Conservation (phyloP, 768 basidiomycete species). For the Mycena galopus region DNA sequence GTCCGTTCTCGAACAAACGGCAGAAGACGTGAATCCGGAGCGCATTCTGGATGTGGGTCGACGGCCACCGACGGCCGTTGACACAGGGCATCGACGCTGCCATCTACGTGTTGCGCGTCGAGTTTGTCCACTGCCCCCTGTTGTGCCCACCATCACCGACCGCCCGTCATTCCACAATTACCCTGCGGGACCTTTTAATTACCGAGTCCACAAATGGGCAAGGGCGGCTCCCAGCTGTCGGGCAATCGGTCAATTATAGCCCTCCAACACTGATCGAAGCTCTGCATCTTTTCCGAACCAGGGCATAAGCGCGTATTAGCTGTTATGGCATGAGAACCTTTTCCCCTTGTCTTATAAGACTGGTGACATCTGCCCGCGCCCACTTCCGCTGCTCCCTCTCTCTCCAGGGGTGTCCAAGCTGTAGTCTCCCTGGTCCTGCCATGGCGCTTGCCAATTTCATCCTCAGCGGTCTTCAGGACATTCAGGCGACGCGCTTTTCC, state of each 20-base stretch:
- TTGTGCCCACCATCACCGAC: constrained; percentile 18
- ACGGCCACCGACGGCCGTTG: too few relatives aligned
- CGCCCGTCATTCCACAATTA: constrained; percentile 1
- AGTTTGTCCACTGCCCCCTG: background rate
- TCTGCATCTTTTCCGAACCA: constrained; percentile 22
- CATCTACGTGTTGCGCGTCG: background rate
- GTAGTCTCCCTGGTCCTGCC: constrained; percentile 7
- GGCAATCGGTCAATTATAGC: background rate
- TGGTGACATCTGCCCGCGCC: constrained; percentile 16
- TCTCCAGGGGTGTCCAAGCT: constrained; percentile 30
- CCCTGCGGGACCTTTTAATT: constrained; percentile 14
- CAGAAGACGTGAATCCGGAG: background rate
- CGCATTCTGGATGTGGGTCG: constrained; percentile 16
- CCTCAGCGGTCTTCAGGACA: constrained; percentile 47
- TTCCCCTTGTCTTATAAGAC: constrained; percentile 8
- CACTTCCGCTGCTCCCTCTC: constrained; percentile 27
- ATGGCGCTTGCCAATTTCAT: constrained; percentile 36
- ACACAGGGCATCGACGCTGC: constrained; percentile 6
- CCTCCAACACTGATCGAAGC: constrained; percentile 1
- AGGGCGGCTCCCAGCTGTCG: background rate
- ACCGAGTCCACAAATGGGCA: constrained; percentile 13
- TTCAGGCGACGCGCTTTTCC: constrained; percentile 58
- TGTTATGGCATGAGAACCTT: constrained; percentile 28
- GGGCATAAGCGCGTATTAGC: constrained; percentile 14
- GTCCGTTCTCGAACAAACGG: constrained; percentile 17